These are phyloP conservation scores for Solioccasus polychromus DNA, from an alignment of 768 basidiomycete genomes.

Conservation along the genomic window DNA sequence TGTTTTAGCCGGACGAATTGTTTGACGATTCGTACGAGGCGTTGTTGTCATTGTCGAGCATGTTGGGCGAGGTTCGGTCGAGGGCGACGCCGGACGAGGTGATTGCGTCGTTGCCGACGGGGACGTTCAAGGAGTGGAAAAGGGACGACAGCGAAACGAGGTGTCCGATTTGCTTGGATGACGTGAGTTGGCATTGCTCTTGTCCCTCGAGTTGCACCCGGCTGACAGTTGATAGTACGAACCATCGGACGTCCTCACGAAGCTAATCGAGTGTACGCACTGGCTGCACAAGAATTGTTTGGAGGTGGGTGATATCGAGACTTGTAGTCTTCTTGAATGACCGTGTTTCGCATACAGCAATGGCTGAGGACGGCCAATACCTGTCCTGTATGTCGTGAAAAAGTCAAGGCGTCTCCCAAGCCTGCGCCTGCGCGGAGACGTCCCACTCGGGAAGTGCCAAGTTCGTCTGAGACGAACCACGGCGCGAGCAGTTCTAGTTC, in stretches of 20 bases:
- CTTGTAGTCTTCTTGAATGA: slow-evolving; percentile 2
- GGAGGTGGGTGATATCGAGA: slow-evolving; percentile 43
- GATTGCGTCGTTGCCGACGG: slow-evolving; percentile 57
- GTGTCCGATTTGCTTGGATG: slow-evolving; percentile 84
- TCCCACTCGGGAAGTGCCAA: slow-evolving; percentile 2
- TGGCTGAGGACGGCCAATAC: slow-evolving; percentile 76
- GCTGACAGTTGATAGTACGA: slow-evolving; percentile 50
- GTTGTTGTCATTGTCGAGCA: slow-evolving; percentile 52
- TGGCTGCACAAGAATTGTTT: slow-evolving; percentile 80
- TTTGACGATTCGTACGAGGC: slow-evolving; percentile 76
- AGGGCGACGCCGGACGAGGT: slow-evolving; percentile 61
- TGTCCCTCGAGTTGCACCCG: neutral
- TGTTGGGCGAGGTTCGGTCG: slow-evolving; percentile 68
- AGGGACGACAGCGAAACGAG: slow-evolving; percentile 63
- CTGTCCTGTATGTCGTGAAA: slow-evolving; percentile 77
- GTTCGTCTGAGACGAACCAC: slow-evolving; percentile 10
- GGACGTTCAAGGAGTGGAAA: slow-evolving; percentile 66
- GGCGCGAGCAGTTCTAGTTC: neutral
- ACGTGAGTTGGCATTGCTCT: slow-evolving; percentile 49
- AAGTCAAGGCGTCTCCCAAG: slow-evolving; percentile 38
- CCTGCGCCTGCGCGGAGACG: slow-evolving; percentile 22
- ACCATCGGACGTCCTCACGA: slow-evolving; percentile 58
- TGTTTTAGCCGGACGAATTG: slow-evolving; percentile 68
- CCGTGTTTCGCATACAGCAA: slow-evolving; percentile 46
- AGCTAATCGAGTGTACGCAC: slow-evolving; percentile 68